These are phyloP conservation scores for Melaleuca quinquenervia DNA, from an alignment of 345 rosid genomes.

Conservation along the genomic window DNA sequence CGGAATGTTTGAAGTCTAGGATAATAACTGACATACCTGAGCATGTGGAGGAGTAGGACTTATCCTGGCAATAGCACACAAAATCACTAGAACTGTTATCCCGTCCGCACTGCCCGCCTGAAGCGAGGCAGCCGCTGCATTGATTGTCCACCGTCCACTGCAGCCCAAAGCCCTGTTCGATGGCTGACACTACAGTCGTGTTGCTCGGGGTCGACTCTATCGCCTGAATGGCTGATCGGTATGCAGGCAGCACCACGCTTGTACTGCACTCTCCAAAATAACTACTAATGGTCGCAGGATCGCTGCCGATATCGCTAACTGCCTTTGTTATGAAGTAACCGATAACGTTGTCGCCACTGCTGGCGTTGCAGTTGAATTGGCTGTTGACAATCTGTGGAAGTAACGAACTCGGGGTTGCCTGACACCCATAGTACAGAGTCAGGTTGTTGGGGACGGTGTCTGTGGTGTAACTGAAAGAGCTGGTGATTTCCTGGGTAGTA, in stretches of 20 bases:
- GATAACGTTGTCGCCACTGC: no score
- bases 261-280: background rate
- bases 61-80: background rate
- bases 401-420: no score
- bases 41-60: background rate
- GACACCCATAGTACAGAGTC: background rate
- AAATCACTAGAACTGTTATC: background rate
- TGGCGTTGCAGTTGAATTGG: background rate
- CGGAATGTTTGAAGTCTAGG: background rate
- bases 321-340: background rate
- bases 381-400: accelerated
- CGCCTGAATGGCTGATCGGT: background rate
- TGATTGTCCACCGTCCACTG: background rate
- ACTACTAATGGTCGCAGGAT: background rate
- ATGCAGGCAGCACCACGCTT: background rate
- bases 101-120: background rate
- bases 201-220: background rate
- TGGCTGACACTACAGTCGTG: background rate
- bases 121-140: background rate
- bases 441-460: background rate
- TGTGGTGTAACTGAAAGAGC: background rate
- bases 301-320: background rate
- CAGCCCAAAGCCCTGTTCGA: background rate
- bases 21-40: background rate
- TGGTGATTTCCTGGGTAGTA: background rate